phyloP scores from a whole-genome alignment of 768 basidiomycete species.

The Xerocomus brunneocitrinus region DNA sequence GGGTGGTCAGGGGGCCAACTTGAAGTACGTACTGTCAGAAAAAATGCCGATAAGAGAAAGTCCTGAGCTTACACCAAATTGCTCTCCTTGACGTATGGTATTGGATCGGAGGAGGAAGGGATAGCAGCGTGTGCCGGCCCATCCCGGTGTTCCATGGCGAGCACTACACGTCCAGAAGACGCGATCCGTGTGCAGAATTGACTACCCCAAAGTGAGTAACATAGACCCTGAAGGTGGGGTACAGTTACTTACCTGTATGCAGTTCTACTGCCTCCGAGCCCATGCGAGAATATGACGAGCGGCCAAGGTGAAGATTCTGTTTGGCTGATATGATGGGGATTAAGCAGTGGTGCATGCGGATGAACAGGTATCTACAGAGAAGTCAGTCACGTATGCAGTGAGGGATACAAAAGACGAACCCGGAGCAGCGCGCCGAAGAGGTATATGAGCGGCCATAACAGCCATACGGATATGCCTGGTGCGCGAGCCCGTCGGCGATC shows the following conservation, averaged over 20 bases:
- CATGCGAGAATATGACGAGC: conserved; percentile 81
- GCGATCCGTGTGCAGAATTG: conserved; percentile 73
- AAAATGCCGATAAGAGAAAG: not conserved
- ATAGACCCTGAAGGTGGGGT: not conserved
- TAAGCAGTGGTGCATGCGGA: conserved; percentile 49
- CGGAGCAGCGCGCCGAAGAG: conserved; percentile 47
- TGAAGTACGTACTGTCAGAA: not conserved
- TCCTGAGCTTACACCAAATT: conserved; percentile 47
- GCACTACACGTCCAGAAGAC: conserved; percentile 72
- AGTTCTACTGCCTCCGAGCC: conserved; percentile 68
- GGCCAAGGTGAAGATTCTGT: conserved; percentile 50
- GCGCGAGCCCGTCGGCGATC: not conserved
- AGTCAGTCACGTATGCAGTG: not conserved
- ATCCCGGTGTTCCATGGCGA: conserved; percentile 81
- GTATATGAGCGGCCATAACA: conserved; percentile 45
- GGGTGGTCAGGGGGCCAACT: conserved; percentile 26
- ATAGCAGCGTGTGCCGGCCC: conserved; percentile 60
- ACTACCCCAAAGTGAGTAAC: conserved; percentile 29
- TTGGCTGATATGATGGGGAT: conserved; percentile 12
- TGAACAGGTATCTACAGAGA: conserved; percentile 51
- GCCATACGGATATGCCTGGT: conserved; percentile 26
- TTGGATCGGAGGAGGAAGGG: conserved; percentile 28
- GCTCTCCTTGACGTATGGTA: conserved; percentile 52
- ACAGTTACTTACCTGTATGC: conserved; percentile 56
- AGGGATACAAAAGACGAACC: conserved; percentile 26